A percentile compares a stretch with the other conserved stretches of the same genome.
Conservation (phyloP, 495 filamentous ascomycete genomes). For the Pseudevernia furfuracea region DNA sequence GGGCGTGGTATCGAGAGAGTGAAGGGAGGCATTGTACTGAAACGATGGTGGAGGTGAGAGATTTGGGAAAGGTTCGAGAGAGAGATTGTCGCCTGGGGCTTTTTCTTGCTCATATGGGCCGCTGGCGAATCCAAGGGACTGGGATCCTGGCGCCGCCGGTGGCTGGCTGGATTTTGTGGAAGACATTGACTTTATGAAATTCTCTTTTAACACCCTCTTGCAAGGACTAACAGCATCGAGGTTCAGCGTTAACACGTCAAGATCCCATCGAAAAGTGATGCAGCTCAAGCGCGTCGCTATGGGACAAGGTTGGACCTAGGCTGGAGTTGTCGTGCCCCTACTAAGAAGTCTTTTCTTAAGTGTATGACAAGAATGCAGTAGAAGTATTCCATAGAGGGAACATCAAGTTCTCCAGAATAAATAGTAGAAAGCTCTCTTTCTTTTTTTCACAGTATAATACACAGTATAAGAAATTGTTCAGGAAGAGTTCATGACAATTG, state of each 20-base stretch:
- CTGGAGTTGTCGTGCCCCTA: neutral
- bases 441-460: too few relatives aligned
- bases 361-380: too few relatives aligned
- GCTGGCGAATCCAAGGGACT: neutral
- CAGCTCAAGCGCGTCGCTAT: neutral
- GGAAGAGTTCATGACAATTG: too few relatives aligned
- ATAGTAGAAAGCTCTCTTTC: too few relatives aligned
- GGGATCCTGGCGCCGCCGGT: neutral
- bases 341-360: neutral
- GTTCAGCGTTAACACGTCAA: neutral
- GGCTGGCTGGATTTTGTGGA: neutral
- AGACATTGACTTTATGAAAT: neutral
- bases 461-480: too few relatives aligned
- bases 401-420: too few relatives aligned
- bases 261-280: neutral
- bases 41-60: slow-evolving; percentile 15
- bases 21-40: slow-evolving; percentile 24
- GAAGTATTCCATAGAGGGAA: too few relatives aligned
- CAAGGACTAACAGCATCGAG: neutral
- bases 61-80: slow-evolving; percentile 3
- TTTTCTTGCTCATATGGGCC: slow-evolving; percentile 6
- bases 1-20: slow-evolving; percentile 21
- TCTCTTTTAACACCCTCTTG: neutral
- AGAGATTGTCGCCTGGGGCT: neutral
- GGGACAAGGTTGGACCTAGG: neutral